Evolutionary conservation across 768 basidiomycete species (phyloP).

Genomic region (Russula sp.): DNA sequence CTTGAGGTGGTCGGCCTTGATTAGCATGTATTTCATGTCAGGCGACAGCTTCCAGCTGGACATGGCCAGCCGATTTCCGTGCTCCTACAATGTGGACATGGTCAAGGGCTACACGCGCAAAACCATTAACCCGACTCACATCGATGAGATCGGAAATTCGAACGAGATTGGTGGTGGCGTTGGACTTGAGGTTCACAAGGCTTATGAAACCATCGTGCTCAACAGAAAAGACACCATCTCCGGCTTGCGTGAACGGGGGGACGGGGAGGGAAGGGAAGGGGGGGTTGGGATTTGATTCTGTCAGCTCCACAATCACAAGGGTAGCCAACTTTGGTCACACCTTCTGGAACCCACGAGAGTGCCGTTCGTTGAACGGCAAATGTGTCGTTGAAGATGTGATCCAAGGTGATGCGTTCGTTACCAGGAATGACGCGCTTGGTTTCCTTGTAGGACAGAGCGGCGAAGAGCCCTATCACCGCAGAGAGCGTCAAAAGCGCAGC

Average conservation of each 20-base stretch:
- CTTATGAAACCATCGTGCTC: conserved; percentile 56
- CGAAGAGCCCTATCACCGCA: conserved; percentile 65
- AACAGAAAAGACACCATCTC: conserved; percentile 86
- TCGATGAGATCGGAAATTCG: conserved; percentile 51
- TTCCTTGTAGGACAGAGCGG: conserved; percentile 66
- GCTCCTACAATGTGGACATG: conserved; percentile 36
- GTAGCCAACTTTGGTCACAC: conserved; percentile 35
- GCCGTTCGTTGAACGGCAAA: conserved; percentile 43
- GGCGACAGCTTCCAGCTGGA: conserved; percentile 75
- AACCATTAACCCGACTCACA: conserved; percentile 35
- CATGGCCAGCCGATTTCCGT: conserved; percentile 45
- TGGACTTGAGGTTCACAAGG: conserved; percentile 75
- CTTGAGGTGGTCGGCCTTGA: conserved; percentile 71
- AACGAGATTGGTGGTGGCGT: conserved; percentile 57
- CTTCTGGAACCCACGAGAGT: conserved; percentile 89
- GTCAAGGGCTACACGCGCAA: conserved; percentile 11
- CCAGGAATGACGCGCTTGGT: conserved; percentile 46
- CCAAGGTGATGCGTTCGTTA: conserved; percentile 66
- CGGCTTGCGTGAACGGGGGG: conserved; percentile 44
- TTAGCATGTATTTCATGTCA: conserved; percentile 83
- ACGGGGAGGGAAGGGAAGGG: no score
- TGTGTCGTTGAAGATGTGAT: conserved; percentile 90
- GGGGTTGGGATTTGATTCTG: neutral
- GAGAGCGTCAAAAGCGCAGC: conserved; percentile 53
- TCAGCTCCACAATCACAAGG: conserved; percentile 12